phyloP scores from a whole-genome alignment of 1,139 yeast genomes.

The Kodamaea plutei region DNA sequence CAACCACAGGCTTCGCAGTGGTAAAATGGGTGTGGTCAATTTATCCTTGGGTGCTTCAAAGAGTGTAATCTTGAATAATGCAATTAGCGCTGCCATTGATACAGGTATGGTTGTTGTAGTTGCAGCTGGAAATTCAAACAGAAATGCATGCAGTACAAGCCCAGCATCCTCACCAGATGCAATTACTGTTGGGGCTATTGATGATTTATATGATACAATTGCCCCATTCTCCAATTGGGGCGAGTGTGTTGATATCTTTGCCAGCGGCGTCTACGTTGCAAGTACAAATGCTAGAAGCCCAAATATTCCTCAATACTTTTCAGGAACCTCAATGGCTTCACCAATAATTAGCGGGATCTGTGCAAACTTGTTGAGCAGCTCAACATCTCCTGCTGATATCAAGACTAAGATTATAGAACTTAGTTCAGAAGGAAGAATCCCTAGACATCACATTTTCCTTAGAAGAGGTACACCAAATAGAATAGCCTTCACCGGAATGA shows the following conservation, averaged over 20 bases:
- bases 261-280: slow-evolving; percentile 68
- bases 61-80: slow-evolving; percentile 63
- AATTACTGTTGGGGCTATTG: slow-evolving; percentile 83
- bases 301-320: slow-evolving; percentile 38
- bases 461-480: slow-evolving; percentile 36
- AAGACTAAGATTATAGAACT: slow-evolving; percentile 34
- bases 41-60: slow-evolving; percentile 72
- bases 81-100: slow-evolving; percentile 64
- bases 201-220: slow-evolving; percentile 61
- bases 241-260: slow-evolving; percentile 75
- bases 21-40: slow-evolving; percentile 64
- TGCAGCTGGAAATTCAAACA: slow-evolving; percentile 83
- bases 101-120: slow-evolving; percentile 77
- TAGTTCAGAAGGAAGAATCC: slow-evolving; percentile 35
- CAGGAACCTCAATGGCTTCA: slow-evolving; percentile 89
- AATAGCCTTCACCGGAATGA: slow-evolving; percentile 36
- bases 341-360: slow-evolving; percentile 76
- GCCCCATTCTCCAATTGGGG: slow-evolving; percentile 89
- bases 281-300: slow-evolving; percentile 34
- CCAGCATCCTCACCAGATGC: slow-evolving; percentile 75
- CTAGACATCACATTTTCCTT: slow-evolving; percentile 27
- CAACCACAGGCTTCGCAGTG: slow-evolving; percentile 45
- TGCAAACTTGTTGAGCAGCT: slow-evolving; percentile 53
- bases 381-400: slow-evolving; percentile 48
- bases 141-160: slow-evolving; percentile 72